Conservation (phyloP, 2,329 filamentous ascomycete species). For the Trichoderma koningiopsis region DNA sequence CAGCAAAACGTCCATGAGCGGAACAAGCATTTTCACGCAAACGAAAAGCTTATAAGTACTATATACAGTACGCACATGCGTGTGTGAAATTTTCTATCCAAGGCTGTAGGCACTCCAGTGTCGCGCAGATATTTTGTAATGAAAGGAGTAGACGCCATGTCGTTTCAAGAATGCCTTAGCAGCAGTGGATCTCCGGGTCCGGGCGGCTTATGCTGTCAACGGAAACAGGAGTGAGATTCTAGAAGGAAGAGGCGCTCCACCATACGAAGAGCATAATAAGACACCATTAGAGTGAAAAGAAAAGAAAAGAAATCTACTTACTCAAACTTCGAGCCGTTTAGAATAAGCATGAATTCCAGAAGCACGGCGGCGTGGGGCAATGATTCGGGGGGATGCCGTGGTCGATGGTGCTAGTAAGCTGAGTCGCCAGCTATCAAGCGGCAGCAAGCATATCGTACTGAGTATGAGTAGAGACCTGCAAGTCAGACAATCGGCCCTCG, state of each 20-base stretch:
- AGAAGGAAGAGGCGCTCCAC: slow-evolving; percentile 16
- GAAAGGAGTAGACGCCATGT: slow-evolving; percentile 30
- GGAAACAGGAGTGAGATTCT: slow-evolving; percentile 14
- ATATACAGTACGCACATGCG: background rate
- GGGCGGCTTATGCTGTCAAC: slow-evolving; percentile 23
- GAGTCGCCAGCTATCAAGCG: background rate
- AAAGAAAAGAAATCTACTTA: background rate
- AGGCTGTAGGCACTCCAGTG: slow-evolving; percentile 26
- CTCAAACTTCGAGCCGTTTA: background rate
- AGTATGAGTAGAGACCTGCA: slow-evolving; percentile 3
- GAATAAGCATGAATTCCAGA: slow-evolving; percentile 21
- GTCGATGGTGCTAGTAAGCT: background rate
- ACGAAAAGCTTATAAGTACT: background rate
- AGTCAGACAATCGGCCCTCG: slow-evolving; percentile 12
- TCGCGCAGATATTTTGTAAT: slow-evolving; percentile 14
- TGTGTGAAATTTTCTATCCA: background rate
- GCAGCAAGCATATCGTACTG: background rate
- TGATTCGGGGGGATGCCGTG: background rate
- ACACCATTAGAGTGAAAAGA: background rate
- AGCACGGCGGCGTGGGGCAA: slow-evolving; percentile 22
- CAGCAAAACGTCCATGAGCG: background rate
- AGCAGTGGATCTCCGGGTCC: slow-evolving; percentile 28
- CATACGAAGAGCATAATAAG: background rate
- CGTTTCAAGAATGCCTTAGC: slow-evolving; percentile 31
- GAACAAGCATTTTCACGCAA: background rate